These are phyloP conservation scores for Salix koriyanagi DNA, from an alignment of 345 rosid genomes.

Conservation along the genomic window DNA sequence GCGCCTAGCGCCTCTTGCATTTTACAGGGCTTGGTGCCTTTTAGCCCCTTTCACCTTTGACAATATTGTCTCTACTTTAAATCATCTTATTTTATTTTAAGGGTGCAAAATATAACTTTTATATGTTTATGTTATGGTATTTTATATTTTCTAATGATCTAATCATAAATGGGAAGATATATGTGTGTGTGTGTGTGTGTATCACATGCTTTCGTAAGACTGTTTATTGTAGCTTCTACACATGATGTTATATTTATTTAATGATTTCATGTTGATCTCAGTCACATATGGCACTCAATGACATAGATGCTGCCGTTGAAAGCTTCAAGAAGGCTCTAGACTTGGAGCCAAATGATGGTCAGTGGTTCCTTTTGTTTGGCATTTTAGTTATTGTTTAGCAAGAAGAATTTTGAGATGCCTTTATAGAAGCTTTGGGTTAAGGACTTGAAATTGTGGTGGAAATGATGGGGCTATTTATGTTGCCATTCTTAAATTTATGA, in stretches of 20 bases:
- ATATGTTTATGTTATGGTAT: no score
- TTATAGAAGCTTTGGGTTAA: background rate
- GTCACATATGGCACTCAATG: slow-evolving; percentile 83
- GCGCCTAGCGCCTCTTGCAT: no score
- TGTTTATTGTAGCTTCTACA: background rate
- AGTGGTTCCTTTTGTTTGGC: slow-evolving; percentile 7
- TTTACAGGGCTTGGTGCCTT: no score
- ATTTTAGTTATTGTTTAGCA: background rate
- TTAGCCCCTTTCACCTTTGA: no score
- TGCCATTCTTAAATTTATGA: background rate
- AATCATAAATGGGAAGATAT: no score
- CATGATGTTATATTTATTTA: background rate
- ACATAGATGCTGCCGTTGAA: slow-evolving; percentile 81
- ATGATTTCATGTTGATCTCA: slow-evolving; percentile 7
- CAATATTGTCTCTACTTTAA: no score
- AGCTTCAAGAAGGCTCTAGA: slow-evolving; percentile 74
- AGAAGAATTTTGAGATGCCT: background rate
- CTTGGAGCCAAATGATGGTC: slow-evolving; percentile 84
- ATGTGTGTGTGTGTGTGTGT: no score
- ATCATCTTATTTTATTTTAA: no score
- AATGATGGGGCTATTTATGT: background rate
- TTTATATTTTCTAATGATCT: no score
- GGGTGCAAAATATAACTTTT: no score
- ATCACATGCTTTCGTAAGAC: background rate
- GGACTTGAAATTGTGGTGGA: background rate